phyloP scores from a whole-genome alignment of 1,284 basidiomycete species.

The Puccinia polysora region DNA sequence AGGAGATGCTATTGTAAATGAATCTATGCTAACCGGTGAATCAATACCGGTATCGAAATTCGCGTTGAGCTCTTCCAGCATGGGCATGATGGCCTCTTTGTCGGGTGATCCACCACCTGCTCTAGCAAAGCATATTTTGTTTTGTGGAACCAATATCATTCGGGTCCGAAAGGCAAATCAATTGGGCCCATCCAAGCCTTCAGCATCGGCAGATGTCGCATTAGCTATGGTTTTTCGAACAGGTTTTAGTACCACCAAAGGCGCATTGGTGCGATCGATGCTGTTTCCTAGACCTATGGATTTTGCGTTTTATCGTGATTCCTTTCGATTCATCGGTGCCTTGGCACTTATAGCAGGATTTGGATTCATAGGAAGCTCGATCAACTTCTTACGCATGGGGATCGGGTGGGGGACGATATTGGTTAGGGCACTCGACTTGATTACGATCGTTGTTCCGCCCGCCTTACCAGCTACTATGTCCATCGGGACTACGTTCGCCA shows the following conservation, averaged over 20 bases:
- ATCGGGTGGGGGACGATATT: conserved; percentile 87
- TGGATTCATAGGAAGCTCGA: conserved; percentile 73
- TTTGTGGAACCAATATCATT: conserved; percentile 86
- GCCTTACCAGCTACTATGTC: conserved; percentile 95
- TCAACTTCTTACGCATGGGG: conserved; percentile 86
- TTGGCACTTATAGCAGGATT: conserved; percentile 79
- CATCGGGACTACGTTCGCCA: conserved; percentile 94
- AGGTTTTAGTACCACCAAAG: conserved; percentile 96
- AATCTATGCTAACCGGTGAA: conserved; percentile 96
- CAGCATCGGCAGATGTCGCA: conserved; percentile 56
- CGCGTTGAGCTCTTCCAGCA: conserved; percentile 57
- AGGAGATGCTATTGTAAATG: conserved; percentile 95
- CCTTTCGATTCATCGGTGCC: conserved; percentile 90
- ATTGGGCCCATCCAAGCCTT: conserved; percentile 49
- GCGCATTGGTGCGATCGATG: conserved; percentile 92
- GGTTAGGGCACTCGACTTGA: conserved; percentile 87
- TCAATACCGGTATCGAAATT: conserved; percentile 87
- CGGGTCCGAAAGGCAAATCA: conserved; percentile 65
- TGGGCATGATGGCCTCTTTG: conserved; percentile 44
- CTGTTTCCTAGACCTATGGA: conserved; percentile 97
- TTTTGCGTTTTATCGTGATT: conserved; percentile 65
- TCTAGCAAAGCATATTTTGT: conserved; percentile 78
- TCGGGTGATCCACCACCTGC: conserved; percentile 62
- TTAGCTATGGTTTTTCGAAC: conserved; percentile 86
- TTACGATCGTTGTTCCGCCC: conserved; percentile 96